Conservation (phyloP, 2,329 filamentous ascomycete genomes). For the Coleophoma cylindrospora region DNA sequence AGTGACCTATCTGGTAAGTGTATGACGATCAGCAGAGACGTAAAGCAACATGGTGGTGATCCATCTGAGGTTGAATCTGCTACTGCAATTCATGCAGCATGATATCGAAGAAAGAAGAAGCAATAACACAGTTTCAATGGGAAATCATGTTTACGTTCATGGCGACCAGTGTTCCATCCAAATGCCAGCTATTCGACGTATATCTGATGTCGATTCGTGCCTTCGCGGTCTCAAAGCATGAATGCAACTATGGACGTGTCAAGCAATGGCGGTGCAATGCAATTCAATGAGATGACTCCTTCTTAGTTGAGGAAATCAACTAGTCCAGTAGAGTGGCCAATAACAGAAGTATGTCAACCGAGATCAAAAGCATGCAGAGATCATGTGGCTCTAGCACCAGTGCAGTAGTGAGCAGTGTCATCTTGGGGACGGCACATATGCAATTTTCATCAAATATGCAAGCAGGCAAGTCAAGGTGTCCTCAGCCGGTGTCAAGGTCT, state of each 20-base stretch:
- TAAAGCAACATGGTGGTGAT: not conserved
- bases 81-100: no score
- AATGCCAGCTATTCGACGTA: no score
- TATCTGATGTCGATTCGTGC: slow-evolving; percentile 14
- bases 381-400: no score
- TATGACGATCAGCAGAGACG: slow-evolving; percentile 4
- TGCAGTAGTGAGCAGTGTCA: no score
- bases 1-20: slow-evolving; percentile 9
- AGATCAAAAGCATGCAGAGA: not conserved
- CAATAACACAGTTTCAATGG: no score
- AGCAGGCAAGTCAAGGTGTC: slow-evolving; percentile 25
- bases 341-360: slow-evolving; percentile 5
- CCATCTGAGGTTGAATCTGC: no score
- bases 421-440: no score
- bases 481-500: slow-evolving; percentile 25
- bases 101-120: no score
- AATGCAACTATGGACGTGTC: slow-evolving; percentile 16
- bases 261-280: slow-evolving; percentile 20
- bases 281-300: slow-evolving; percentile 4
- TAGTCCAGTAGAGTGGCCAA: slow-evolving; percentile 3
- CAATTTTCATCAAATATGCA: slow-evolving; percentile 19
- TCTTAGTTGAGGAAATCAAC: slow-evolving; percentile 8
- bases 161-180: no score
- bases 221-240: slow-evolving; percentile 7
- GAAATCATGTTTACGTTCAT: no score